phyloP scores from a whole-genome alignment of 331 rosid genomes.

The Rhamnella rubrinervis region DNA sequence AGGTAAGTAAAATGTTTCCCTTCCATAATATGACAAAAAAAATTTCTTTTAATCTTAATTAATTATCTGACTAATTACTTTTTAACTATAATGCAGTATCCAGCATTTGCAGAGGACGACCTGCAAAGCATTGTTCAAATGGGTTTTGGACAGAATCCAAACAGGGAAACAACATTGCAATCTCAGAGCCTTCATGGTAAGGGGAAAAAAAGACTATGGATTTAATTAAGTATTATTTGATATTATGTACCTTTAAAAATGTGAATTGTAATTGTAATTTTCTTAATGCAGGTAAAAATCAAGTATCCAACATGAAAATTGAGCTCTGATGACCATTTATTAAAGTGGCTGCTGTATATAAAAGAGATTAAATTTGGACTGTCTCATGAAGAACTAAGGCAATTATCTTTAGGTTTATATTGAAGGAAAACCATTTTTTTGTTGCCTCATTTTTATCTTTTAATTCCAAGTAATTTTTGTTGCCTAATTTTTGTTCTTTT shows the following conservation, averaged over 20 bases:
- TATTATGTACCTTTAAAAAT: conserved; percentile 18
- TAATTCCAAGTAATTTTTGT: conserved; percentile 34
- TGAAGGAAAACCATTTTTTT: conserved; percentile 36
- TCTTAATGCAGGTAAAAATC: conserved; percentile 61
- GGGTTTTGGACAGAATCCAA: conserved; percentile 70
- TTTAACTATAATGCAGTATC: conserved; percentile 42
- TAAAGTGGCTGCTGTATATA: conserved; percentile 63
- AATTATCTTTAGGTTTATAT: conserved; percentile 24
- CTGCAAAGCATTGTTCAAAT: conserved; percentile 80
- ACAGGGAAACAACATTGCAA: conserved; percentile 43
- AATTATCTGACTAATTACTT: conserved; percentile 11
- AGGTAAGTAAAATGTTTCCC: conserved; percentile 38
- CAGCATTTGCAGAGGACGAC: conserved; percentile 75
- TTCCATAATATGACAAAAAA: not conserved
- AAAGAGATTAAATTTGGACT: conserved; percentile 49
- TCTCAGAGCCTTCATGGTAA: conserved; percentile 58
- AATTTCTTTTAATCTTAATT: conserved; percentile 3
- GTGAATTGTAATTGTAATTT: conserved; percentile 21
- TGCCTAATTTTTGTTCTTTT: conserved; percentile 32
- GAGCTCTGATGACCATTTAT: conserved; percentile 61
- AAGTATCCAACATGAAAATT: conserved; percentile 64
- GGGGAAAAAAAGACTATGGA: conserved; percentile 3
- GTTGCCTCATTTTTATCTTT: conserved; percentile 19
- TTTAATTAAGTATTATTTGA: not conserved
- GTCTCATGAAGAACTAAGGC: conserved; percentile 46